Evolutionary conservation across 2,329 filamentous ascomycete genomes (phyloP).

Genomic region (Bipolaris victoriae): DNA sequence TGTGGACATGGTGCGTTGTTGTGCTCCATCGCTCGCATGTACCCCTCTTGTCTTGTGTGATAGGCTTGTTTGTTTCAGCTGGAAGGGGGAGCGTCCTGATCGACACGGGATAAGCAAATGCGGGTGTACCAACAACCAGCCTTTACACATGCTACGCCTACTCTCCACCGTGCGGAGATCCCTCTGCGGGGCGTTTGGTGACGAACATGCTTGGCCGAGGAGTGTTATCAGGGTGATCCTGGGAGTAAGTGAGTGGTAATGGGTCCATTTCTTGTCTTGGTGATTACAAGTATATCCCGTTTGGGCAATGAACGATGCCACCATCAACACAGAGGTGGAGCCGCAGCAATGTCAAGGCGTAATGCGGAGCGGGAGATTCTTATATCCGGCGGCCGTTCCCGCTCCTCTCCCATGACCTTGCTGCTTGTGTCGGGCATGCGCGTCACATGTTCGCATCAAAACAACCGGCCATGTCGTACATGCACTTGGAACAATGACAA

Average conservation of each 20-base stretch:
- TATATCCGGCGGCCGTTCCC: not conserved
- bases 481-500: not conserved
- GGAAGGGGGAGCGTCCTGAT: not conserved
- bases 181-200: not conserved
- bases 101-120: not conserved
- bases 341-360: slow-evolving; percentile 3
- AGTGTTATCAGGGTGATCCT: not conserved
- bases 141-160: not conserved
- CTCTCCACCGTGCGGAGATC: slow-evolving; percentile 5
- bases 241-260: slow-evolving; percentile 6
- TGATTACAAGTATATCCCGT: slow-evolving; percentile 1
- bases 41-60: not conserved
- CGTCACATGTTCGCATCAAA: not conserved
- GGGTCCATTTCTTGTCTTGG: slow-evolving; percentile 10
- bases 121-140: not conserved
- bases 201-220: slow-evolving; percentile 3
- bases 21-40: not conserved
- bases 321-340: not conserved
- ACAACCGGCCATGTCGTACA: not conserved
- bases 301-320: slow-evolving; percentile 3
- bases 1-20: not conserved
- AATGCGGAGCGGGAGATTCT: slow-evolving; percentile 5
- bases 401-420: not conserved
- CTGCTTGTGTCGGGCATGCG: not conserved
- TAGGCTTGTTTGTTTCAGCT: not conserved